Percentiles rank a stretch among this genome's conserved stretches.
These are phyloP conservation scores for Sicyos baderoa DNA, from an alignment of 306 rosid genomes.

Conservation along the genomic window DNA sequence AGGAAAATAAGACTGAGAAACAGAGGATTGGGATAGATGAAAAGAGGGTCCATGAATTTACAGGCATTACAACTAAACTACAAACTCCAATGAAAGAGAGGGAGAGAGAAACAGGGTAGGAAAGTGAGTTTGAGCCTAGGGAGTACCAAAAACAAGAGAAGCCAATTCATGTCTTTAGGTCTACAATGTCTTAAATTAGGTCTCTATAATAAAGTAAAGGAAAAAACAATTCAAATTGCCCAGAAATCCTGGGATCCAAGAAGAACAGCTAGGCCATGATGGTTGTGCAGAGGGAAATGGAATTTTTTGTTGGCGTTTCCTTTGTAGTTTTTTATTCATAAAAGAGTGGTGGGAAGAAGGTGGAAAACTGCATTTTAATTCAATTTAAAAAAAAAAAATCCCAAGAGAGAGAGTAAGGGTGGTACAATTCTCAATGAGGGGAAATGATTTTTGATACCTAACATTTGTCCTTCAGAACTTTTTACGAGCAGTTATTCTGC, in stretches of 20 bases:
- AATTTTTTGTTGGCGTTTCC: constrained; percentile 47
- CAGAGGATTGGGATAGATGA: constrained; percentile 33
- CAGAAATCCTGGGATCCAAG: constrained; percentile 95
- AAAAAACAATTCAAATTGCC: constrained; percentile 30
- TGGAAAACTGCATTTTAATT: constrained; percentile 40
- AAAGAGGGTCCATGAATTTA: constrained; percentile 54
- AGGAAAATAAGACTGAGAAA: constrained; percentile 25
- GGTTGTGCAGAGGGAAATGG: constrained; percentile 51
- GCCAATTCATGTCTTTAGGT: constrained; percentile 88
- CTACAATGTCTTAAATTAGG: constrained; percentile 28
- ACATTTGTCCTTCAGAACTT: not conserved
- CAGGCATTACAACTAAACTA: constrained; percentile 83
- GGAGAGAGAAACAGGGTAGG: constrained; percentile 18
- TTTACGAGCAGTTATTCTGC: not conserved
- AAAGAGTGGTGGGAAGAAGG: constrained; percentile 39
- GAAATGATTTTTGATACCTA: not conserved
- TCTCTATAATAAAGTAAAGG: constrained; percentile 3
- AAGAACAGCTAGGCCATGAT: constrained; percentile 81
- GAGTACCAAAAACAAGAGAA: constrained; percentile 52
- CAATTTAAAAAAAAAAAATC: constrained; percentile 6
- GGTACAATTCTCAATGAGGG: constrained; percentile 10
- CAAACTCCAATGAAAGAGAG: constrained; percentile 46
- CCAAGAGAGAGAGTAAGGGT: constrained; percentile 19
- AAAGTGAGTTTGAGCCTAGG: constrained; percentile 54
- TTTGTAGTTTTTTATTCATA: constrained; percentile 49